These are phyloP conservation scores for Sugiyamaella americana DNA, from an alignment of 805 yeast species.

Conservation along the genomic window DNA sequence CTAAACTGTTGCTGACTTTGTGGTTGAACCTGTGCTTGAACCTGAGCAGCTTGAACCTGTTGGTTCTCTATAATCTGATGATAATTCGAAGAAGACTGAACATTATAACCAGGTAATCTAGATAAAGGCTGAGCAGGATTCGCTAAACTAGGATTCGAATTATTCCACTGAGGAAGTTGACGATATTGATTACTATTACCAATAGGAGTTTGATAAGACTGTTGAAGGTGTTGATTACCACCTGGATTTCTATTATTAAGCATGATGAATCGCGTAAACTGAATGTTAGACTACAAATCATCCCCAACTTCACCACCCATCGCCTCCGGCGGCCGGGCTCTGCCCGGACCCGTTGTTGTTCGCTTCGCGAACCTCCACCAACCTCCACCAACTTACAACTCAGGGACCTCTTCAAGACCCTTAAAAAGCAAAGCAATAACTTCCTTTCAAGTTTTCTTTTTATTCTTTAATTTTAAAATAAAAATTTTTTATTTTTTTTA, in stretches of 20 bases:
- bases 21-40: not conserved
- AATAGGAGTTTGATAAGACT: not conserved
- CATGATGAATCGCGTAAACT: not conserved
- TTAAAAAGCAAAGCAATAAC: not conserved
- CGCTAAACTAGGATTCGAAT: not conserved
- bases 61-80: constrained; percentile 9
- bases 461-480: no score
- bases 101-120: not conserved
- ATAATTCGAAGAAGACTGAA: not conserved
- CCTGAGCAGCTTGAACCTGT: constrained; percentile 5
- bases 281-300: no score
- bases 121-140: not conserved
- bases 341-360: no score
- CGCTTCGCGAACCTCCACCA: no score
- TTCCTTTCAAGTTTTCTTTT: no score
- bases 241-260: not conserved
- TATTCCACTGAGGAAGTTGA: not conserved
- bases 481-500: no score
- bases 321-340: no score
- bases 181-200: not conserved
- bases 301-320: no score
- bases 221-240: not conserved
- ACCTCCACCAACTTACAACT: no score
- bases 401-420: no score
- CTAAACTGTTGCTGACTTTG: not conserved